Percentiles rank a stretch among this genome's conserved stretches.
Evolutionary conservation across 768 basidiomycete species (phyloP).

Genomic region (Phaeotremella skinneri): DNA sequence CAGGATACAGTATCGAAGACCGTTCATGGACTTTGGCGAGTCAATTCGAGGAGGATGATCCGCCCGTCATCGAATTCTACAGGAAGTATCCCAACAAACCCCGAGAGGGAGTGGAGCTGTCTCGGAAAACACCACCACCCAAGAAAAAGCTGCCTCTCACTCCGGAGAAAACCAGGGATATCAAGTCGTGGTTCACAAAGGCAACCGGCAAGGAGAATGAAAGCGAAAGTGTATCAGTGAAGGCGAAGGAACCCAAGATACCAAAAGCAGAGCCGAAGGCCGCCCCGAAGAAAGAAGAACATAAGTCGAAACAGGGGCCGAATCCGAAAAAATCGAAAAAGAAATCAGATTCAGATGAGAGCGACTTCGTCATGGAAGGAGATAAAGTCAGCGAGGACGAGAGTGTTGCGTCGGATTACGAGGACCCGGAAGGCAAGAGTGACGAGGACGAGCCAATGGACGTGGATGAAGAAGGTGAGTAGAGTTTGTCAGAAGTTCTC

Average conservation of each 20-base stretch:
- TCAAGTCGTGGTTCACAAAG: background rate
- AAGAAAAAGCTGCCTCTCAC: constrained; percentile 1
- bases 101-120: background rate
- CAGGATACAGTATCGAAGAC: constrained; percentile 30
- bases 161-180: background rate
- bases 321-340: background rate
- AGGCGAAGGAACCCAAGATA: constrained; percentile 11
- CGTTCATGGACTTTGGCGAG: constrained; percentile 33
- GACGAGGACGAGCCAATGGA: constrained; percentile 14
- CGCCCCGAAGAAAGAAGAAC: background rate
- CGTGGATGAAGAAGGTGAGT: constrained; percentile 19
- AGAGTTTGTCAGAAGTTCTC: background rate
- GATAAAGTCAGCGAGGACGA: constrained; percentile 11
- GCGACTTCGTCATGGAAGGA: constrained; percentile 40
- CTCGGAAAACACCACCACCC: background rate
- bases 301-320: background rate
- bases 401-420: constrained; percentile 10
- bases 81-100: constrained; percentile 29
- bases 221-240: constrained; percentile 3
- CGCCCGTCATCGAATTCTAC: constrained; percentile 33
- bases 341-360: constrained; percentile 18
- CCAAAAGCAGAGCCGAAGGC: constrained; percentile 1
- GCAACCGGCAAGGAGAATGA: constrained; percentile 9
- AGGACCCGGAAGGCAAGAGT: constrained; percentile 10
- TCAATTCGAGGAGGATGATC: constrained; percentile 43